Base-by-base conservation (phyloP, 352 stramenopile species). In the Phytophthora brassicae region DNA sequence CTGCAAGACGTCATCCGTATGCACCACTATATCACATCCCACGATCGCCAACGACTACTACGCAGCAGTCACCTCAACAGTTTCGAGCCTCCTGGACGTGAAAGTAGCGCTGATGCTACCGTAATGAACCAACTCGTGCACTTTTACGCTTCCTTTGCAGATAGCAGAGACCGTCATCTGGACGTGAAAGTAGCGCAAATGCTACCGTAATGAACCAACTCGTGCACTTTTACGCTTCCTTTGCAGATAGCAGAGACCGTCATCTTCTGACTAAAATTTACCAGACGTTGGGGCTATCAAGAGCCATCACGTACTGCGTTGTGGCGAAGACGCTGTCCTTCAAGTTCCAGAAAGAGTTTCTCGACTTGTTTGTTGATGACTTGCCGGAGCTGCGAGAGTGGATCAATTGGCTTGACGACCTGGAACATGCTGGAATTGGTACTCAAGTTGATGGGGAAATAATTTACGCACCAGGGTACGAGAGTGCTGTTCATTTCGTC, bases 1-100 rank as follows among this genome's bases (percentile, higher is more conserved):
- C 51, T 80, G 12, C 69, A 81, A 22, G 81, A 90, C 41, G 23
- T 90, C 23, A 72, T 87, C 47, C 82, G 81, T 38, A 68, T 84
- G 61, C 73, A 76, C 16, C 67, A 87, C 54, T 81, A 85, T 43
- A 69, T 79, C 31, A 56, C 60, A 31, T 71, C 81, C 9, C 69
- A 77, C 35, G 56, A 75, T 26, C 53, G 74, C 66, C 19, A 66
- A 28, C 14, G 64, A 44, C 55, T 44, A 63, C 28, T 66, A 44
- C 43, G 64, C n/a, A 72, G 54, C 19, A 61, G 14, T 28, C 64
- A 72, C 39, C 33, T 72, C 35, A 43, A 14, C 1, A 51, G 14
- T 29, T 26, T 52, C 14, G 48, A 60, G 39, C 47, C 57, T 45
- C 24, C 50, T 28, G 44, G 22, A 36, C 31, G 46, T 43, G 36